These are phyloP conservation scores for Panaeolus cyanescens DNA, from an alignment of 768 basidiomycete species.

Conservation along the genomic window DNA sequence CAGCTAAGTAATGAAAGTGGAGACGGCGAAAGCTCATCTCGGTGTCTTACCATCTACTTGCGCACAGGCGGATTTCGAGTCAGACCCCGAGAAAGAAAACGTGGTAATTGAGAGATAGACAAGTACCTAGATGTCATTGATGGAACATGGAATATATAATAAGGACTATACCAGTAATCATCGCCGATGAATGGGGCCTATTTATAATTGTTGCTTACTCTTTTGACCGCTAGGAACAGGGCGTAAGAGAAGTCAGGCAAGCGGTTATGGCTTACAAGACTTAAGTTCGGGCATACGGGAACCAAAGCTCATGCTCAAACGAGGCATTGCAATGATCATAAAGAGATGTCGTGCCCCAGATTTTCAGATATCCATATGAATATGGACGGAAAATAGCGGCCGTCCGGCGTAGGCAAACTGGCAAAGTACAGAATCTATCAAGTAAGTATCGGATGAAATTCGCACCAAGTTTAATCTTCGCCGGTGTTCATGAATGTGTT, in stretches of 20 bases:
- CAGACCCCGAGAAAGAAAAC: not conserved
- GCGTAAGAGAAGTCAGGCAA: not conserved
- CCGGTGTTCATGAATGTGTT: not conserved
- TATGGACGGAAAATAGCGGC: not conserved
- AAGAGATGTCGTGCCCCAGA: not conserved
- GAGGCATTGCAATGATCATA: too few species aligned
- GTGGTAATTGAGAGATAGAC: not conserved
- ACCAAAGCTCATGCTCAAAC: not conserved
- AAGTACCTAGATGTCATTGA: not conserved
- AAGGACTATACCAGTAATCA: not conserved
- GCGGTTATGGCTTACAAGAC: too few species aligned
- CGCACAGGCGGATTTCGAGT: not conserved
- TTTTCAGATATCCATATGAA: not conserved
- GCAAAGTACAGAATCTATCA: conserved; percentile 3
- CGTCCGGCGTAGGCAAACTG: not conserved
- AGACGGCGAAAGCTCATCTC: not conserved
- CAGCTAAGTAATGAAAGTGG: not conserved
- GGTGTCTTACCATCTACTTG: not conserved
- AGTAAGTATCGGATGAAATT: not conserved
- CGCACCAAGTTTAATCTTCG: not conserved
- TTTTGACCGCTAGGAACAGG: not conserved
- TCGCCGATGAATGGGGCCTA: not conserved
- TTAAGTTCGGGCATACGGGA: not conserved
- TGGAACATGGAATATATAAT: not conserved
- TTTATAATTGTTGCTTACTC: not conserved